phyloP scores from a whole-genome alignment of 2,329 filamentous ascomycete genomes.

The Fusarium brevicatenulatum region DNA sequence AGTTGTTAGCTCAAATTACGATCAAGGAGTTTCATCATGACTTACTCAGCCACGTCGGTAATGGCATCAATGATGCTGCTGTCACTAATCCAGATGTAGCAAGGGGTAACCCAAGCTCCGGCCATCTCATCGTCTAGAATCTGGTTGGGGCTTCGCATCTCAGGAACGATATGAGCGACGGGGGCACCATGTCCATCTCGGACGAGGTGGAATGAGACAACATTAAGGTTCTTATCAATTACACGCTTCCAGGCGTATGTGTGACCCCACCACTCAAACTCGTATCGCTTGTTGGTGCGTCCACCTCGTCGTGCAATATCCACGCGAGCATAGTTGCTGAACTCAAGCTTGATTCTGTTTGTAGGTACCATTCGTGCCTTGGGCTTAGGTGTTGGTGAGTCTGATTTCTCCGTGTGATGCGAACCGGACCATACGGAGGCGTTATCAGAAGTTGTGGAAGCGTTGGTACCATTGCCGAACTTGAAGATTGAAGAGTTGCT shows the following conservation, averaged over 20 bases:
- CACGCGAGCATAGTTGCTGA: conserved; percentile 96
- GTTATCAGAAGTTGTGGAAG: conserved; percentile 34
- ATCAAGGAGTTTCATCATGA: conserved; percentile 31
- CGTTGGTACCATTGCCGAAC: conserved; percentile 20
- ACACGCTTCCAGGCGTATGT: conserved; percentile 86
- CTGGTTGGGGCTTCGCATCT: conserved; percentile 77
- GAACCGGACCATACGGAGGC: conserved; percentile 42
- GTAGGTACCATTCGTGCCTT: conserved; percentile 63
- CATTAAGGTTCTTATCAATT: conserved; percentile 73
- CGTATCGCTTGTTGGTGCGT: conserved; percentile 78
- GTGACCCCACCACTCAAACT: conserved; percentile 93
- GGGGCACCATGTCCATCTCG: conserved; percentile 69
- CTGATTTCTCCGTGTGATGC: conserved; percentile 30
- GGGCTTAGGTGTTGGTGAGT: conserved; percentile 43
- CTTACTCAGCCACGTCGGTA: conserved; percentile 88
- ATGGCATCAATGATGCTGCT: conserved; percentile 72
- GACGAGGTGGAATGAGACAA: conserved; percentile 82
- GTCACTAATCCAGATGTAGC: conserved; percentile 90
- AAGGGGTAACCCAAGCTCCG: conserved; percentile 91
- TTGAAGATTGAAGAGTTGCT: conserved; percentile 39
- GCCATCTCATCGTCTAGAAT: conserved; percentile 76
- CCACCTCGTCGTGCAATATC: conserved; percentile 77
- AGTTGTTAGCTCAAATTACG: conserved; percentile 37
- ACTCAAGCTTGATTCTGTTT: conserved; percentile 89
- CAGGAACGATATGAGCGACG: conserved; percentile 87